These are phyloP conservation scores for Leccinum barrowsii DNA, from an alignment of 768 basidiomycete genomes.

Conservation along the genomic window DNA sequence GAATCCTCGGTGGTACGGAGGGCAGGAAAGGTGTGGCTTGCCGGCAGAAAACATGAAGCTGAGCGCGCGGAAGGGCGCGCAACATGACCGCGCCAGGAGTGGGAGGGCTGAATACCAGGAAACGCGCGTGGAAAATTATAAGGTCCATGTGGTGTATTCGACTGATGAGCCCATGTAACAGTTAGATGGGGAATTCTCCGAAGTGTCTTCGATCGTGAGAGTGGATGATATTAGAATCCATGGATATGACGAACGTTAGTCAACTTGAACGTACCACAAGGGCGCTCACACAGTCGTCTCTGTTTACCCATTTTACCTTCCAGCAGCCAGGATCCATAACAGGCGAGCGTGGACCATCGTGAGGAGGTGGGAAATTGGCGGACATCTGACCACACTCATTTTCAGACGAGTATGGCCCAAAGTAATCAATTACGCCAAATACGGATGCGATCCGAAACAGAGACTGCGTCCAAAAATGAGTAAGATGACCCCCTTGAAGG, in stretches of 20 bases:
- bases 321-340: conserved; percentile 62
- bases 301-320: conserved; percentile 77
- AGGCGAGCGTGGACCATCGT: conserved; percentile 51
- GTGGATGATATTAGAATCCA: conserved; percentile 1
- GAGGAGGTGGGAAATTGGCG: conserved; percentile 42
- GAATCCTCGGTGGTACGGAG: conserved; percentile 4
- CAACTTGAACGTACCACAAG: conserved; percentile 48
- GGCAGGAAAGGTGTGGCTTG: conserved; percentile 15
- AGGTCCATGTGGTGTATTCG: conserved; percentile 18
- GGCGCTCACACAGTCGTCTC: conserved; percentile 72
- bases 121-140: conserved; percentile 12
- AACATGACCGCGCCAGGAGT: conserved; percentile 21
- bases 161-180: conserved; percentile 79
- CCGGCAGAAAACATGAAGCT: conserved; percentile 13
- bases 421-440: conserved; percentile 65
- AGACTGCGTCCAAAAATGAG: conserved; percentile 36
- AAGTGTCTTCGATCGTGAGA: conserved; percentile 48
- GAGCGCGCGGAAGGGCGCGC: conserved; percentile 6
- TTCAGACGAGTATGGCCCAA: conserved; percentile 33
- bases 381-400: conserved; percentile 17
- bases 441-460: conserved; percentile 48
- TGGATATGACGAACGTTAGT: not conserved
- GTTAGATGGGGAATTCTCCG: conserved; percentile 66
- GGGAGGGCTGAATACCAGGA: conserved; percentile 2
- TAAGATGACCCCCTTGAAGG: not conserved